Conservation (phyloP, 768 basidiomycete species). For the Mycena pura region DNA sequence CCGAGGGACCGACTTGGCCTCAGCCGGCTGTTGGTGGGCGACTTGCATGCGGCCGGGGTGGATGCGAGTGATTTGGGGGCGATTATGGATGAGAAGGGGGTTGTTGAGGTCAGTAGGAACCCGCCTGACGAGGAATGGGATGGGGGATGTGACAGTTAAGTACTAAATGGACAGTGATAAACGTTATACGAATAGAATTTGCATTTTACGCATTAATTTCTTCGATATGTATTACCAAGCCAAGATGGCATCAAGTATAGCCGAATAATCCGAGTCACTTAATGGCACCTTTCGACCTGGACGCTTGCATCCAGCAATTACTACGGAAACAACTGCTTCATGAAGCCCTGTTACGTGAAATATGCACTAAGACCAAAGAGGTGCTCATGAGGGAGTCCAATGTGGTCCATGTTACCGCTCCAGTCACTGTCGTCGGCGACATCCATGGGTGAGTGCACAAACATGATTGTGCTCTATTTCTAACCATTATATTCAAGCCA, state of each 20-base stretch:
- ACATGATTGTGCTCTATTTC: conserved; percentile 24
- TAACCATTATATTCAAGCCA: conserved; percentile 75
- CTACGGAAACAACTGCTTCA: conserved; percentile 93
- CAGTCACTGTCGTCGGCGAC: conserved; percentile 98
- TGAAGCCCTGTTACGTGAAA: conserved; percentile 93
- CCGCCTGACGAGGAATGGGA: conserved; percentile 54
- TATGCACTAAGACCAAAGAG: conserved; percentile 99
- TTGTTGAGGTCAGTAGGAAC: conserved; percentile 52
- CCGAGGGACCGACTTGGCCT: conserved; percentile 51
- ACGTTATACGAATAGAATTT: background rate
- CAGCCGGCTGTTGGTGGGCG: conserved; percentile 44
- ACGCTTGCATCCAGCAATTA: conserved; percentile 92
- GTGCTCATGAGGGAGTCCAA: conserved; percentile 99
- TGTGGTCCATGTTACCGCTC: conserved; percentile 95
- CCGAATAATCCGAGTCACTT: background rate
- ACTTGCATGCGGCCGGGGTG: conserved; percentile 47
- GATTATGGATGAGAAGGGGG: conserved; percentile 48
- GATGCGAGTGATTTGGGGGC: conserved; percentile 53
- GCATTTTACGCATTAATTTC: too few relatives aligned
- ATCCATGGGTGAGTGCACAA: conserved; percentile 90
- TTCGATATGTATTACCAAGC: too few relatives aligned
- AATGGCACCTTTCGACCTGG: conserved; percentile 89
- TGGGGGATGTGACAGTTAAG: conserved; percentile 43
- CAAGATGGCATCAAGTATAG: too few relatives aligned
- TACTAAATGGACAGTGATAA: too few relatives aligned